A percentile compares a stretch with the other conserved stretches of the same genome.
Evolutionary conservation across 2,329 filamentous ascomycete genomes (phyloP).

Genomic region (Trichoderma arundinaceum): DNA sequence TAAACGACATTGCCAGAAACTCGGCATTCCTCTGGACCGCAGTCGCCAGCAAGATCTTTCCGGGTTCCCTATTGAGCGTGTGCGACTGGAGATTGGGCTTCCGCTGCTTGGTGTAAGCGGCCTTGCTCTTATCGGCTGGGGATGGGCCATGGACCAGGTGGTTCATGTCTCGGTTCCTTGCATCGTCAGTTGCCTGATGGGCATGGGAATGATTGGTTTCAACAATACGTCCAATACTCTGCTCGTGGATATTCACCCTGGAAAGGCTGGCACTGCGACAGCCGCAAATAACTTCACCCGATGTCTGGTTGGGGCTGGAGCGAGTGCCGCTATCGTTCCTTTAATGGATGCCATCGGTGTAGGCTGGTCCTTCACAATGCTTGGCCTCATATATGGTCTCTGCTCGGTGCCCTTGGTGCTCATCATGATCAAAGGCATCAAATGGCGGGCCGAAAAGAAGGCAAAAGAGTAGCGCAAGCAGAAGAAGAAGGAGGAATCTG

Average conservation of each 20-base stretch:
- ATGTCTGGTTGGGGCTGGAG: conserved; percentile 60
- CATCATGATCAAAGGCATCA: conserved; percentile 51
- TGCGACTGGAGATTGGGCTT: conserved; percentile 55
- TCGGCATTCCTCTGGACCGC: conserved; percentile 59
- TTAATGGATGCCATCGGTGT: conserved; percentile 57
- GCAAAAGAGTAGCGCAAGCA: conserved; percentile 39
- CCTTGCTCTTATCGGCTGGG: conserved; percentile 55
- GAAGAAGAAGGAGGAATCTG: conserved; percentile 31
- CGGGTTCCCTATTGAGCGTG: conserved; percentile 58
- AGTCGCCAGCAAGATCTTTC: conserved; percentile 57
- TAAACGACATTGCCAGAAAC: conserved; percentile 60
- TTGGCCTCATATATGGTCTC: conserved; percentile 51
- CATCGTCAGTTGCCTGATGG: conserved; percentile 54
- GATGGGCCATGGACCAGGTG: conserved; percentile 55
- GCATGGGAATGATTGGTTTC: conserved; percentile 58
- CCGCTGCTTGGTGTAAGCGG: conserved; percentile 59
- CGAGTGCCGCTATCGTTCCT: conserved; percentile 57
- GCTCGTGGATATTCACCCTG: conserved; percentile 62
- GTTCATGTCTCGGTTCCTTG: conserved; percentile 54
- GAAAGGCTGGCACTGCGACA: conserved; percentile 58
- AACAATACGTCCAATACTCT: conserved; percentile 60
- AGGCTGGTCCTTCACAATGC: conserved; percentile 58
- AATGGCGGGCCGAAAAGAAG: conserved; percentile 49
- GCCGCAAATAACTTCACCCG: conserved; percentile 62
- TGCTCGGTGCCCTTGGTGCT: conserved; percentile 49